Evolutionary conservation across 768 basidiomycete genomes (phyloP).

Genomic region (Hygrocybe punicea): DNA sequence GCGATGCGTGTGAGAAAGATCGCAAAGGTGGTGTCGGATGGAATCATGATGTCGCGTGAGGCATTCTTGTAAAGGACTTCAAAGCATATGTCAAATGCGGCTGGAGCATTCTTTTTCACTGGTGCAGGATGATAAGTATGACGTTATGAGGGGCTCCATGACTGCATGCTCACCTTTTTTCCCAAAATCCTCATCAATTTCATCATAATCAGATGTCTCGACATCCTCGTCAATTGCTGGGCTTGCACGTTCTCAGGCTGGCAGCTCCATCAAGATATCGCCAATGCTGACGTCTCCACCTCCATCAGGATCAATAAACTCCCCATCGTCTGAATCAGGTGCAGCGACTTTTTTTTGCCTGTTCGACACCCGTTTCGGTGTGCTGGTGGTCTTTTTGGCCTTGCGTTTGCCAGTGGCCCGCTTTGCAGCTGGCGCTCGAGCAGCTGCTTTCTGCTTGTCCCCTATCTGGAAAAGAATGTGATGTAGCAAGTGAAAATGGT

Average conservation of each 20-base stretch:
- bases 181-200: neutral
- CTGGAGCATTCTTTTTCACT: neutral
- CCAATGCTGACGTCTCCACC: neutral
- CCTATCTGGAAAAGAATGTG: neutral
- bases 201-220: neutral
- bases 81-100: conserved; percentile 1
- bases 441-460: neutral
- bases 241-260: neutral
- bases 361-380: neutral
- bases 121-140: neutral
- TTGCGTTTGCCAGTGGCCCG: neutral
- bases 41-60: neutral
- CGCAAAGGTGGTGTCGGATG: neutral
- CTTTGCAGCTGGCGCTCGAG: neutral
- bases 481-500: neutral
- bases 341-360: neutral
- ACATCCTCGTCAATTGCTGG: neutral
- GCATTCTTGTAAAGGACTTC: conserved; percentile 4
- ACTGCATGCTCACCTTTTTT: neutral
- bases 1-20: neutral
- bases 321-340: neutral
- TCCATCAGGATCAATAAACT: neutral
- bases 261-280: neutral
- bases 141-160: neutral
- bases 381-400: neutral